phyloP scores from a whole-genome alignment of 2,329 filamentous ascomycete species.

The Pseudogymnoascus sp. region DNA sequence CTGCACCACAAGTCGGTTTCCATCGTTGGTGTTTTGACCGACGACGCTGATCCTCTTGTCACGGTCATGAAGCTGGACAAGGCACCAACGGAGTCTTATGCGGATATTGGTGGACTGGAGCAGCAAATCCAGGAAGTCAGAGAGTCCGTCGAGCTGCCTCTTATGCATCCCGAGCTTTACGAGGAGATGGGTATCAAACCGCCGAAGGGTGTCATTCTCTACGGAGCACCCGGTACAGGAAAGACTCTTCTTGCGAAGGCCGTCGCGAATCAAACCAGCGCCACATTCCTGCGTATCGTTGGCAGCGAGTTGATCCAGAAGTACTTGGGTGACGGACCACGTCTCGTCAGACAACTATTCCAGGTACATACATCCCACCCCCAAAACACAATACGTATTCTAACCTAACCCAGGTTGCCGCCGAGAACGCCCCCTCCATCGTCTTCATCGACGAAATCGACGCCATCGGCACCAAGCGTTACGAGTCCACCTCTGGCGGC shows the following conservation, averaged over 20 bases:
- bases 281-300: conserved; percentile 94
- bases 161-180: conserved; percentile 93
- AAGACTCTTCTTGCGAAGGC: conserved; percentile 95
- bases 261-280: conserved; percentile 97
- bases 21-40: conserved; percentile 92
- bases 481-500: conserved; percentile 93
- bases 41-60: conserved; percentile 90
- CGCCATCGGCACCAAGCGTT: conserved; percentile 96
- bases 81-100: conserved; percentile 94
- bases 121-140: conserved; percentile 94
- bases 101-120: conserved; percentile 95
- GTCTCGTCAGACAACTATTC: conserved; percentile 92
- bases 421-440: conserved; percentile 91
- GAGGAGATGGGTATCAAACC: conserved; percentile 99
- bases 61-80: conserved; percentile 99
- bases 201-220: conserved; percentile 97
- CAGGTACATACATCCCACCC: conserved; percentile 43
- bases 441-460: conserved; percentile 99
- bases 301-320: conserved; percentile 98
- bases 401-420: conserved; percentile 56
- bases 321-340: conserved; percentile 91
- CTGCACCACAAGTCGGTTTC: conserved; percentile 97
- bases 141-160: conserved; percentile 89
- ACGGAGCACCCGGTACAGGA: conserved; percentile 92
- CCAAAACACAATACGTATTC: conserved; percentile 7